Conservation (phyloP, 306 rosid species). For the Cucumis melo region DNA sequence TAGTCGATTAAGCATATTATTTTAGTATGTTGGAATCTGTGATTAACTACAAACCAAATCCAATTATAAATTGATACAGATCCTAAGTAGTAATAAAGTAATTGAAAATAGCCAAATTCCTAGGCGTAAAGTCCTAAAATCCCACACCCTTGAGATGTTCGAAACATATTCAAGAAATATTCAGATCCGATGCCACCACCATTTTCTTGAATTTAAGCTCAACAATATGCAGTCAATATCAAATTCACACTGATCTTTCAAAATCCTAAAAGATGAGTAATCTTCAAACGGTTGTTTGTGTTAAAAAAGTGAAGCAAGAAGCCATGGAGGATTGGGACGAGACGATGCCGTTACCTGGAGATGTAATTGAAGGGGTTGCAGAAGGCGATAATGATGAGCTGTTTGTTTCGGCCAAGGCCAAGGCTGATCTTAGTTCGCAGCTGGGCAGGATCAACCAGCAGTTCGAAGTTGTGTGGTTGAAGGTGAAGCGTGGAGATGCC, state of each 20-base stretch:
- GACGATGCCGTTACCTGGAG: slow-evolving; percentile 67
- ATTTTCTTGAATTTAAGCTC: background rate
- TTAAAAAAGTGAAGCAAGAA: slow-evolving; percentile 59
- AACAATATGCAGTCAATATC: background rate
- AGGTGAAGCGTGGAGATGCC: slow-evolving; percentile 46
- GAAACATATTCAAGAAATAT: background rate
- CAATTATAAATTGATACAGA: background rate
- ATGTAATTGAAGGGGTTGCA: slow-evolving; percentile 47
- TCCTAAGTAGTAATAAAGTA: background rate
- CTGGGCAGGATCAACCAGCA: slow-evolving; percentile 33
- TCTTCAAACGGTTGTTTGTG: slow-evolving; percentile 32
- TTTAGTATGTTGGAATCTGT: background rate
- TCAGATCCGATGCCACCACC: background rate
- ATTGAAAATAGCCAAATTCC: background rate
- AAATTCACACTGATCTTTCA: background rate
- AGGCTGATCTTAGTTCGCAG: slow-evolving; percentile 40
- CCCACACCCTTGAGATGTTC: slow-evolving; percentile 15
- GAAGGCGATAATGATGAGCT: slow-evolving; percentile 15
- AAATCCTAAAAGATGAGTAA: slow-evolving; percentile 16
- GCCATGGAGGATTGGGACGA: slow-evolving; percentile 51
- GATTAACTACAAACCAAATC: background rate
- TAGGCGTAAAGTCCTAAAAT: slow-evolving; percentile 9
- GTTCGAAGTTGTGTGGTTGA: slow-evolving; percentile 33
- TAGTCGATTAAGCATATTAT: background rate
- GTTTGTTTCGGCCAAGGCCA: slow-evolving; percentile 31